Conservation (phyloP, 78 protist species). For the Mantamonas sphyraenae region DNA sequence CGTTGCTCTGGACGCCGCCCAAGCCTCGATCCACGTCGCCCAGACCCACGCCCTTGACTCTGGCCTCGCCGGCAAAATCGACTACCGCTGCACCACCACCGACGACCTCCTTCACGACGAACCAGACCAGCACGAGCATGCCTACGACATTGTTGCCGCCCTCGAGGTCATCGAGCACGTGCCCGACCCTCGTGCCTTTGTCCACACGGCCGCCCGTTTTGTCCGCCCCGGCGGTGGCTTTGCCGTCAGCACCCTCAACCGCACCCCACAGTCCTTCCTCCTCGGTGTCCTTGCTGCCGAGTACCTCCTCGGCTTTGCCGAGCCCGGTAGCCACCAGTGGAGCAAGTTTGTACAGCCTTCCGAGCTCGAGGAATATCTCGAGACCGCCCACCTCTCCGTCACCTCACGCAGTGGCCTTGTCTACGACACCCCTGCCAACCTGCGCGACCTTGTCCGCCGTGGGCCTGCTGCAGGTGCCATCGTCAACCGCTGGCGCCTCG, state of each 20-base stretch:
- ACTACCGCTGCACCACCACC: background rate
- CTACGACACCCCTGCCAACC: too few relatives aligned
- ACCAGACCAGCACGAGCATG: background rate
- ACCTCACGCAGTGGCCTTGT: too few relatives aligned
- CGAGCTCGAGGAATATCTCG: constrained; percentile 22
- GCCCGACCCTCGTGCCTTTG: constrained; percentile 10
- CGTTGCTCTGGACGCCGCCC: constrained; percentile 24
- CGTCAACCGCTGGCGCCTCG: too few relatives aligned
- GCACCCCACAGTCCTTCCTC: constrained; percentile 26
- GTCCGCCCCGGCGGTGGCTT: constrained; percentile 32
- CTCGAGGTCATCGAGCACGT: constrained; percentile 59
- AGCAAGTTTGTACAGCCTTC: constrained; percentile 15
- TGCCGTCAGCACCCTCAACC: constrained; percentile 39
- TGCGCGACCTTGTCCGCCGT: too few relatives aligned
- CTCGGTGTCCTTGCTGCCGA: constrained; percentile 36
- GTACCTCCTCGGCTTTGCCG: constrained; percentile 15
- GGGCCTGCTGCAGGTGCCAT: too few relatives aligned
- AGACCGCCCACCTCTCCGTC: too few relatives aligned
- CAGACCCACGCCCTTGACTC: background rate
- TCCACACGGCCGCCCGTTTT: background rate
- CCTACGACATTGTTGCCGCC: constrained; percentile 32
- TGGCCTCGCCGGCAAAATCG: background rate
- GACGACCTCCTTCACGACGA: constrained; percentile 16
- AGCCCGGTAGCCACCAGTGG: constrained; percentile 38
- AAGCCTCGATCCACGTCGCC: constrained; percentile 7